Evolutionary conservation across 306 rosid species (phyloP).

Genomic region (Carpinus fangiana): DNA sequence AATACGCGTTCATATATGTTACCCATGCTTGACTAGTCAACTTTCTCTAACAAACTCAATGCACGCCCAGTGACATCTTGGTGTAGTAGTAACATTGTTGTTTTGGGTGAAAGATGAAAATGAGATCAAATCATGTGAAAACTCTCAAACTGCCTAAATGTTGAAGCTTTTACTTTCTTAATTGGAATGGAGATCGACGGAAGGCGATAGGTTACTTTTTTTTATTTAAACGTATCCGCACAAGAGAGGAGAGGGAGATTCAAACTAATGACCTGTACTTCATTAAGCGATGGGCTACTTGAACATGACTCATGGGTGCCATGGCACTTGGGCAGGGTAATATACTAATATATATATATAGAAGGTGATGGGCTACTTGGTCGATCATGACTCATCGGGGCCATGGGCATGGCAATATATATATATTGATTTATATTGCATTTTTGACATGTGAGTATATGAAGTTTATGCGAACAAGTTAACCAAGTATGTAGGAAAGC

Average conservation of each 20-base stretch:
- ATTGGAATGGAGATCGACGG: background rate
- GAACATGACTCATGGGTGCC: too few relatives aligned
- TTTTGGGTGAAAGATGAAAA: background rate
- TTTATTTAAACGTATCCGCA: too few relatives aligned
- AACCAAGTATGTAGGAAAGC: background rate
- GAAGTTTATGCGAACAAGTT: constrained; percentile 41
- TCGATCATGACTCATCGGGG: background rate
- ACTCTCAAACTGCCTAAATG: too few relatives aligned
- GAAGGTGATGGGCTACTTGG: background rate
- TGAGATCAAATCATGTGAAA: background rate
- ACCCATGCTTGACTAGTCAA: constrained; percentile 17
- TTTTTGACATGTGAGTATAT: constrained; percentile 15
- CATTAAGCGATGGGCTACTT: too few relatives aligned
- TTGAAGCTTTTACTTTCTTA: background rate
- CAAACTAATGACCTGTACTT: too few relatives aligned
- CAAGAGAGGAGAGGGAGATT: too few relatives aligned
- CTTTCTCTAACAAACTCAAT: constrained; percentile 14
- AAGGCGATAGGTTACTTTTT: too few relatives aligned
- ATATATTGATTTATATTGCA: background rate
- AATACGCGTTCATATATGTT: background rate
- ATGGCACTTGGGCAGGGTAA: too few relatives aligned
- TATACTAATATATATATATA: too few relatives aligned
- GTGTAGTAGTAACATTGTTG: background rate
- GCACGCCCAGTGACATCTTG: constrained; percentile 21
- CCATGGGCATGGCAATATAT: background rate